Base-by-base conservation (phyloP, 768 basidiomycete species). In the Leucocoprinus sp. region DNA sequence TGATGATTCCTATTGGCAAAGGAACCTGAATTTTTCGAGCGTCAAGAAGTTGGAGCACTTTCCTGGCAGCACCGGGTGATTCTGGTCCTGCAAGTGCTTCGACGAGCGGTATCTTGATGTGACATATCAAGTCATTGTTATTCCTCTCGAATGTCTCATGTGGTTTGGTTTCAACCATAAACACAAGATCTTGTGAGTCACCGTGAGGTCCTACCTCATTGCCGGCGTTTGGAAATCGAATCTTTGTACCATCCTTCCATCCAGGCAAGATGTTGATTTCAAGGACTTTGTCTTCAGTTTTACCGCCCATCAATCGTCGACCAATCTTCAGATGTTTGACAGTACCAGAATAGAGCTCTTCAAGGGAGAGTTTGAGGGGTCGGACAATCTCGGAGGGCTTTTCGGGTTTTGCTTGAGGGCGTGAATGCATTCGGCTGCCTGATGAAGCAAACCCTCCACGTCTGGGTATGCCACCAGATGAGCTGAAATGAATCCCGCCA, bases 191-290 rank as follows among this genome's bases (percentile, higher is more conserved):
- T 57, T 93, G 91, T 11, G 84, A 61, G 37, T 83, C 83, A 8
- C 84, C 83, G 26, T 50, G 27, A 0, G 67, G 62, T 36, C 67
- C 58, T 42, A 74, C 71, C 55, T 93, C 91, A 62, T 97, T 93
- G 2, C 91, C 91, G 8, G 89, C 84, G 17, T 78, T 76, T 0
- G 87, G 78, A 64, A 93, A 97, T 33, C 89, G 81, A 49, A 98
- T 76, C 66, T 95, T 96, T 14, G 95, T 97, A 0, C 95, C 95
- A 50, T 79, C 78, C 73, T 97, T 97, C 93, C 93, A 98, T 0
- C 95, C 95, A 0, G 93, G 90, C 52, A 75, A 74, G 18, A 90
- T 72, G 26, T 74, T 69, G 56, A 91, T 82, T 56, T 91, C 89
- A 43, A 91, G 77, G 5, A 89, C 78, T 61, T 88, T 90, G 52